Evolutionary conservation across 2,329 filamentous ascomycete species (phyloP), one percentile per base, ranked within the genome.

Genomic region (Stylonectria norvegica): DNA sequence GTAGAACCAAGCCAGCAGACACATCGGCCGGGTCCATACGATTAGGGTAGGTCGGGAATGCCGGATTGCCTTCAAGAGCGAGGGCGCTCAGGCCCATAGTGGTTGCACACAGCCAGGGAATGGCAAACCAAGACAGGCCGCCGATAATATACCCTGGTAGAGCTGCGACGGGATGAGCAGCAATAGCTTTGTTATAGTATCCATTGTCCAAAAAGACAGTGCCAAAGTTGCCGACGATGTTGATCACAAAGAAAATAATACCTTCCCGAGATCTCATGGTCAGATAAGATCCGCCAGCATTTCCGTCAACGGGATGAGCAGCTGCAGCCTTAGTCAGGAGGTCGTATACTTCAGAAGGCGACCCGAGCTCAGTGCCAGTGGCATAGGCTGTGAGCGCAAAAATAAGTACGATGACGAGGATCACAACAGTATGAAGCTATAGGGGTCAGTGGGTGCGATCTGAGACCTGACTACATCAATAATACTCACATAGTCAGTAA

Each of bases 141-240:
- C 89, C 89, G 47, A 91, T 77, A 39, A 95, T 83, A 58, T 95
- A 95, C 14, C 89, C 89, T 0, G 89, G 89, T 3, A 96, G 78
- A 0, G 89, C 90, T 45, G 91, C 82, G 0, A 91, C 85, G 1
- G 89, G 89, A 16, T 81, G 85, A 0, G 90, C 89, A 5, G 90
- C 88, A 55, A 95, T 95, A 12, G 89, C 89, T 65, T 95, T 95
- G 73, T 95, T 93, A 68, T 89, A 95, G 69, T 94, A 95, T 12
- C 85, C 83, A 50, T 90, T 90, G 58, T 94, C 89, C 31, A 89
- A 73, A 69, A 94, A 94, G 4, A 94, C 86, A 1, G 86, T 89
- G 43, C 76, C 84, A 45, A 91, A 93, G 65, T 90, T 90, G 28
- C 87, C 87, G 23, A 90, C 84, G 6, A 70, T 83, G 65, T 94